Evolutionary conservation across 768 basidiomycete genomes (phyloP).

Genomic region (Gelatoporia subvermispora): DNA sequence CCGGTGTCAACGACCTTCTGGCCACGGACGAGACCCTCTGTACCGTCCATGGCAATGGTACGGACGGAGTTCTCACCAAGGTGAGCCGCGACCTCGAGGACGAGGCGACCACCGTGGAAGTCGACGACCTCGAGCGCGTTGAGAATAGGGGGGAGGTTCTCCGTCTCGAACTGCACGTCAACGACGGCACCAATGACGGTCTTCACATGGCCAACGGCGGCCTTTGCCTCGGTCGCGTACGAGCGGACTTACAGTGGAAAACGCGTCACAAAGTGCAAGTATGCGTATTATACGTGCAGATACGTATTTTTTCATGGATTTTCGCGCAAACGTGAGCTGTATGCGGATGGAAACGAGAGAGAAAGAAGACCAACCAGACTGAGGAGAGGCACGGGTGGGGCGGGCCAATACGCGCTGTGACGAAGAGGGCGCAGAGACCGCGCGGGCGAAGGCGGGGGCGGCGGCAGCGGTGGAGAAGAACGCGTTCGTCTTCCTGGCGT

Average conservation of each 20-base stretch:
- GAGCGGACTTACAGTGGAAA: constrained; percentile 52
- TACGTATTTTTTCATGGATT: neutral
- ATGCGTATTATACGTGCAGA: neutral
- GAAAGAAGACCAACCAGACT: constrained; percentile 44
- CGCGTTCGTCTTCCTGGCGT: constrained; percentile 68
- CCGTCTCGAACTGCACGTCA: constrained; percentile 96
- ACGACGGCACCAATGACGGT: constrained; percentile 99
- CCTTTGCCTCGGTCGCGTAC: constrained; percentile 88
- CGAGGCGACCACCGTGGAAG: constrained; percentile 92
- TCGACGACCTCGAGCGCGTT: constrained; percentile 98
- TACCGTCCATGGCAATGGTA: constrained; percentile 99
- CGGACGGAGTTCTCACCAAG: constrained; percentile 99
- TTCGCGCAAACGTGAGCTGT: too few species aligned
- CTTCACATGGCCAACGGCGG: constrained; percentile 76
- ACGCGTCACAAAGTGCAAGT: constrained; percentile 4
- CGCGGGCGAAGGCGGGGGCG: constrained; percentile 49
- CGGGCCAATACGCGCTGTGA: constrained; percentile 46
- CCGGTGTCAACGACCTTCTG: constrained; percentile 97
- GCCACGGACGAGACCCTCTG: constrained; percentile 99
- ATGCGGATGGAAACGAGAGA: neutral
- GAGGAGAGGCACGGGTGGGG: constrained; percentile 42
- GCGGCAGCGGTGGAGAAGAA: constrained; percentile 69
- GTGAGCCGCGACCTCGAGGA: constrained; percentile 98
- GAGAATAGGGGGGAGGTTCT: constrained; percentile 93
- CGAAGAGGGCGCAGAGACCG: constrained; percentile 39